Evolutionary conservation across 352 stramenopile genomes (phyloP).

Genomic region (Globisporangium solare): DNA sequence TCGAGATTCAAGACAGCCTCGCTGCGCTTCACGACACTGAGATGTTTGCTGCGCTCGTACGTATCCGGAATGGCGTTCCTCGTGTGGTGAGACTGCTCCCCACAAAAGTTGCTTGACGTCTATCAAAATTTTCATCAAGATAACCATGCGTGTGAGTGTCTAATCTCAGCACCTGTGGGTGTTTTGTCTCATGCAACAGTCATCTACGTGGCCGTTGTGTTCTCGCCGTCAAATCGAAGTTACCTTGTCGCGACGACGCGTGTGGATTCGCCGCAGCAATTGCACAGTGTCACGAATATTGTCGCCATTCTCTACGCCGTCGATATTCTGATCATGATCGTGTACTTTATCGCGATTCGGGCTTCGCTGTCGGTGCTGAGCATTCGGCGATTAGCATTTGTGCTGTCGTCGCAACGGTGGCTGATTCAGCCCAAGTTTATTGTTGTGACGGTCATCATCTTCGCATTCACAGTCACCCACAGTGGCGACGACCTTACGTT

Average conservation of each 20-base stretch:
- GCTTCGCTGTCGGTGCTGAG: constrained; percentile 1
- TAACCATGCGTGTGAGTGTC: too few species aligned
- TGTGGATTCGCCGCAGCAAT: neutral
- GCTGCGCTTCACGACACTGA: constrained; percentile 1
- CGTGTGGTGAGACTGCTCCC: constrained; percentile 4
- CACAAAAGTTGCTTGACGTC: too few species aligned
- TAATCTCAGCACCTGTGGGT: too few species aligned
- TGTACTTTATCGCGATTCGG: neutral
- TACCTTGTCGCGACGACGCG: constrained; percentile 2
- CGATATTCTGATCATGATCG: constrained; percentile 2
- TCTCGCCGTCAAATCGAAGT: constrained; percentile 3
- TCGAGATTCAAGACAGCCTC: constrained; percentile 4
- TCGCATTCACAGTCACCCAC: neutral
- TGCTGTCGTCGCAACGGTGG: neutral
- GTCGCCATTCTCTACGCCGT: constrained; percentile 1
- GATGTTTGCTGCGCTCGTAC: constrained; percentile 3
- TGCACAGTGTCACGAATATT: neutral
- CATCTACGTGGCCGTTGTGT: constrained; percentile 6
- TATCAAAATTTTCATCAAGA: neutral
- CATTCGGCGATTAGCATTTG: constrained; percentile 5
- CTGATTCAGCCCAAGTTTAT: neutral
- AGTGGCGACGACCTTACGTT: constrained; percentile 4
- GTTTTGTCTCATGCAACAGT: neutral
- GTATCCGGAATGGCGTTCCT: neutral
- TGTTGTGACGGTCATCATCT: neutral